Evolutionary conservation across 1,284 basidiomycete genomes (phyloP), one percentile per base, ranked within the genome.

Genomic region (Mycosarcoma maydis): DNA sequence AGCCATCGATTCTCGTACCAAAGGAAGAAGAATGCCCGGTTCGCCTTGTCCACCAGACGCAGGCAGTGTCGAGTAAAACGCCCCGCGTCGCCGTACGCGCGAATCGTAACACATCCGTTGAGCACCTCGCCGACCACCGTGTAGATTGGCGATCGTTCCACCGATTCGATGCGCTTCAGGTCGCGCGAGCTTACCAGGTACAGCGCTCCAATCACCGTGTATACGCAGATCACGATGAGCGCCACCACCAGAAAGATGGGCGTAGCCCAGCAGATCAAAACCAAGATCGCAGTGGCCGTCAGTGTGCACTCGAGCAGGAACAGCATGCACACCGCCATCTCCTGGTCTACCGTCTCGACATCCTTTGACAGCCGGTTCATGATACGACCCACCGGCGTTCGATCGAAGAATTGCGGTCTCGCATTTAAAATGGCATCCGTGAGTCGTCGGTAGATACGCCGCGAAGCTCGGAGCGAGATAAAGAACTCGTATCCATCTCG

Each of bases 341-440:
- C 81, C 61, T 80, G 79, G 57, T 82, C 81, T 26, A 82, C 47
- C 23, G 80, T 80, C 54, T 80, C 74, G 20, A 82, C 67, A 29
- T 82, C 81, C 59, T 78, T 78, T 19, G 75, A 76, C 10, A 81
- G 65, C 24, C 80, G 72, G 58, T 81, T 82, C 64, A 80, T 80
- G 45, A 82, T 77, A 11, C 80, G 67, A 4, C 80, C 80, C 22
- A 80, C 71, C 11, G 79, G 79, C 26, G 79, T 80, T 34, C 72
- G 67, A 53, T 80, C 78, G 33, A 78, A 80, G 59, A 76, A 80
- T n/a, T 72, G 71, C 27, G 77, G 78, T 46, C 46, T 89, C 1
- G 94, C 93, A 73, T 94, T 94, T 1, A 98, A 84, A 10, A 98
- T 89, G 0, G 89, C 84, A 79, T 93, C 89, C 36, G 98, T 85